These are phyloP conservation scores for Pseudogymnoascus sp. DNA, from an alignment of 2,329 filamentous ascomycete species.

Conservation along the genomic window DNA sequence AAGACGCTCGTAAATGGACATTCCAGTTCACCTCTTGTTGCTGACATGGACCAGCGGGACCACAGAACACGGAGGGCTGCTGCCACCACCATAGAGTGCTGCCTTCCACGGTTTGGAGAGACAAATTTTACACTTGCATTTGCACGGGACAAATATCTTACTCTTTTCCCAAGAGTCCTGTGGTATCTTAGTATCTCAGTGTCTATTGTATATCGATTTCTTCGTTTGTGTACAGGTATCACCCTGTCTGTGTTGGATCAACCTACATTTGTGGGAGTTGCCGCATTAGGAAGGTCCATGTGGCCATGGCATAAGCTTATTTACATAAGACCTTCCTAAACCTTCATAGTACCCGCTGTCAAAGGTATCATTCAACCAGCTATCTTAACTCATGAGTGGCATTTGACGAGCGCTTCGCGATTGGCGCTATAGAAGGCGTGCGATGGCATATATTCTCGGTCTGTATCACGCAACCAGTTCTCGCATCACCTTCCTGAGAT, in stretches of 20 bases:
- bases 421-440: neutral
- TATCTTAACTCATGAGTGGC: neutral
- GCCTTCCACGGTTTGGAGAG: neutral
- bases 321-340: neutral
- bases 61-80: neutral
- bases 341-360: neutral
- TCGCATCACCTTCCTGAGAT: neutral
- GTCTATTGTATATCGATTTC: neutral
- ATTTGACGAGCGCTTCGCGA: neutral
- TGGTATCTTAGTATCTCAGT: neutral
- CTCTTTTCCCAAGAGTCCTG: neutral
- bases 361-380: neutral
- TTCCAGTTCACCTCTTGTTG: neutral
- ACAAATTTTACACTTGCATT: neutral
- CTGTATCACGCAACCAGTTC: neutral
- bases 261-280: no score
- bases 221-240: neutral
- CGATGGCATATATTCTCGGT: neutral
- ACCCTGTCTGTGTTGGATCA: neutral
- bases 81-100: neutral
- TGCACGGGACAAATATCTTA: neutral
- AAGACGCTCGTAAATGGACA: neutral
- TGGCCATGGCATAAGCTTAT: neutral
- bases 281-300: slow-evolving; percentile 1
- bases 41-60: neutral